A percentile compares a stretch with the other conserved stretches of the same genome.
These are phyloP conservation scores for Persicaria maculosa DNA, from an alignment of 148 eudicot genomes.

Conservation along the genomic window DNA sequence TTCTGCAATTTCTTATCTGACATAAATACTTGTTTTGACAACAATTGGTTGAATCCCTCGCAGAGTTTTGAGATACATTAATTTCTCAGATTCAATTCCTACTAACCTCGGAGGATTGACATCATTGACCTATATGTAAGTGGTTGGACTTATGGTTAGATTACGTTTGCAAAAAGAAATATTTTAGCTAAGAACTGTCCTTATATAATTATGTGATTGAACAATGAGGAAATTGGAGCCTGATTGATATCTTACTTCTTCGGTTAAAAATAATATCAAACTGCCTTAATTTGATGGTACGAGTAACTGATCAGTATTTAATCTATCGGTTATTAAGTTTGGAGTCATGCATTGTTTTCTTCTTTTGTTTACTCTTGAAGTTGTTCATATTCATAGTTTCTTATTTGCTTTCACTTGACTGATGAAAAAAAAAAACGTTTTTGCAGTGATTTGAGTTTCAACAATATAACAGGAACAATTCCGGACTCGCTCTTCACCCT, in stretches of 20 bases:
- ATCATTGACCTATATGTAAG: slow-evolving; percentile 57
- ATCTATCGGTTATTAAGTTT: neutral
- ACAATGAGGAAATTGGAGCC: neutral
- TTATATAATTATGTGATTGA: neutral
- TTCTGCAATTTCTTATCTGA: neutral
- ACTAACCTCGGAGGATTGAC: slow-evolving; percentile 35
- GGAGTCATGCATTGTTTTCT: neutral
- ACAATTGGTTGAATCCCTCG: slow-evolving; percentile 2
- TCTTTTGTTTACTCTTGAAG: neutral
- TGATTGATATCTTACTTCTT: neutral
- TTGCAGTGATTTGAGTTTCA: slow-evolving; percentile 93
- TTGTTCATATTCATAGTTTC: too few relatives aligned
- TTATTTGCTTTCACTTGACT: too few relatives aligned
- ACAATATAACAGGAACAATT: slow-evolving; percentile 36
- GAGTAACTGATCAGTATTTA: neutral
- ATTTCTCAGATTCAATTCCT: slow-evolving; percentile 69
- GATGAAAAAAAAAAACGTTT: neutral
- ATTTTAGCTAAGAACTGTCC: neutral
- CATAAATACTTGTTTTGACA: neutral
- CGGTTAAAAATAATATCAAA: neutral
- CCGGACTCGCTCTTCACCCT: slow-evolving; percentile 55
- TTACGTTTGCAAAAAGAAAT: neutral
- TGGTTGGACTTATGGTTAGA: neutral
- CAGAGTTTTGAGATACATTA: slow-evolving; percentile 65
- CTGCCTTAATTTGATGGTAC: neutral